Base-by-base conservation (phyloP, 768 basidiomycete species). In the Mycena filopes region DNA sequence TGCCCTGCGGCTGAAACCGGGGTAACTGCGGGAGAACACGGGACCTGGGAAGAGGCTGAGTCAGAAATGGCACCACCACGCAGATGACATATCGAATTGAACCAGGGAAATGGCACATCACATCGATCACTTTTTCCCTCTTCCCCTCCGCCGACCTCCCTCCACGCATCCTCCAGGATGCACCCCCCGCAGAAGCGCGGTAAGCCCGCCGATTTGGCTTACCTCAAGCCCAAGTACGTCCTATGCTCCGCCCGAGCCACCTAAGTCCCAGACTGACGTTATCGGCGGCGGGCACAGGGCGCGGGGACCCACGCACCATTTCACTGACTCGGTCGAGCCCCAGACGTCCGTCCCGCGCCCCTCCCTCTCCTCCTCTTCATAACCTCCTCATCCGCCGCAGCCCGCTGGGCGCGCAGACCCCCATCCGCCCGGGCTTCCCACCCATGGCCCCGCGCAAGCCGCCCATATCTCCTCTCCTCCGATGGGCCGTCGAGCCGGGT, bases 401-500 rank as follows among this genome's bases (percentile, higher is more conserved):
- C 51, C 60, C 60, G 23, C 31, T 60, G 50, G 50, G 60, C 51
- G 42, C 41, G 23, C 60, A 31, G 12, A 36, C 60, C 50, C 60
- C 60, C 21, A 25, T 53, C 42, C 29, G 31, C 42, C 23, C 31
- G 15, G 60, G 42, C 21, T 60, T 60, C 31, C 60, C 31, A n/a
- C n/a, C n/a, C 7, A 26, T 5, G n/a, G n/a, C 21, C 12, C 11
- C 7, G 36, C 43, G 36, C 15, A 28, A 38, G 11, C 33, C 29
- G 25, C 51, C 45, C 13, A 51, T 62, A 33, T 47, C 53, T 9
- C 60, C 45, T 16, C 36, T 40, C 18, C 49, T 57, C 13, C 59
- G 55, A 41, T 66, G 65, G 60, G 55, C 54, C 2, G 60, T 66
- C 20, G 59, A 66, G 20, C 59, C 60, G 0, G 54, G 54, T 55